phyloP scores from a whole-genome alignment of 108 stramenopile species.

The Hondaea fermentalgiana region DNA sequence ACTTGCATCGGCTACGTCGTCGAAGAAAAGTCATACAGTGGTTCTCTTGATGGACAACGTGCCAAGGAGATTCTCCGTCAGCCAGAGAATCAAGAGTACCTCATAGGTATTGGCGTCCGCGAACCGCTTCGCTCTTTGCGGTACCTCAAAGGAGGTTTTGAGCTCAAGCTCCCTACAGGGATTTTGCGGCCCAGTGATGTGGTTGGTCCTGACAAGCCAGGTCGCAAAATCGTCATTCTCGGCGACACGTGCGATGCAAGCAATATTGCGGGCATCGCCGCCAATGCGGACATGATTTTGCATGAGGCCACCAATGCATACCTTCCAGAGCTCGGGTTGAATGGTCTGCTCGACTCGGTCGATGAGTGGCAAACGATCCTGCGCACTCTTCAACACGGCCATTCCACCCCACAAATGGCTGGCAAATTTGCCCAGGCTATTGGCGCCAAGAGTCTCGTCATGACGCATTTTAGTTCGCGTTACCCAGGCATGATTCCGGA shows the following conservation, averaged over 20 bases:
- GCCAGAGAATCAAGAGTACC: neutral
- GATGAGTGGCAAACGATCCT: slow-evolving; percentile 11
- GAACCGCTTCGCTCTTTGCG: neutral
- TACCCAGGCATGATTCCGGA: slow-evolving; percentile 4
- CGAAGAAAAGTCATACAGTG: neutral
- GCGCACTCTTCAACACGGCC: slow-evolving; percentile 34
- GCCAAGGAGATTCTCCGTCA: neutral
- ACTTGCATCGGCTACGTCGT: neutral
- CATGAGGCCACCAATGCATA: slow-evolving; percentile 34
- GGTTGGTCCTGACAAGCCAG: neutral
- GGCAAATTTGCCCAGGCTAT: slow-evolving; percentile 33
- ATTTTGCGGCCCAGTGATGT: neutral
- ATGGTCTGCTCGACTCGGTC: neutral
- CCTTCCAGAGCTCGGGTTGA: neutral
- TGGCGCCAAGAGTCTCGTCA: slow-evolving; percentile 31
- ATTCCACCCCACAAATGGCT: slow-evolving; percentile 48
- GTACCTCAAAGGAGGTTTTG: neutral
- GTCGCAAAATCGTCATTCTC: slow-evolving; percentile 24
- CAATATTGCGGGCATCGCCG: neutral
- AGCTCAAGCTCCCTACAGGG: neutral
- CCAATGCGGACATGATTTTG: slow-evolving; percentile 15
- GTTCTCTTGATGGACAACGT: neutral
- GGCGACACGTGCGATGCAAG: slow-evolving; percentile 25
- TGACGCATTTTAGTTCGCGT: slow-evolving; percentile 46
- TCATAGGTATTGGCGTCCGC: neutral